Conservation (phyloP, 2,329 filamentous ascomycete genomes). For the Cordyceps fumosorosea region DNA sequence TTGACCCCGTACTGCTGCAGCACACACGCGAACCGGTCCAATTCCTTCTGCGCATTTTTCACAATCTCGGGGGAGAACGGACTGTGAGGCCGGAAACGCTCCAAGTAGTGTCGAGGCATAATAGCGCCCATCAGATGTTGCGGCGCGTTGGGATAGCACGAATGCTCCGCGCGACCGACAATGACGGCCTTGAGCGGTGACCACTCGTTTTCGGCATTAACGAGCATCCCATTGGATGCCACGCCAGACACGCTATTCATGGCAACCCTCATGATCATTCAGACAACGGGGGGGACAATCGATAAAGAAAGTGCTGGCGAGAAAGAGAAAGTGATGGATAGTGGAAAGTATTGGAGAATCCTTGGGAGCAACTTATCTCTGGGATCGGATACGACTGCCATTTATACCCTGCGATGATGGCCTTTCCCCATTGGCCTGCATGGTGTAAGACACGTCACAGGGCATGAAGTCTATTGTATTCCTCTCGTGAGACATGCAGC, state of each 20-base stretch:
- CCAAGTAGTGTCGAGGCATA: constrained; percentile 14
- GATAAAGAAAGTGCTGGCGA: too few relatives aligned
- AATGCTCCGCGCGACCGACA: constrained; percentile 22
- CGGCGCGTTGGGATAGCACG: constrained; percentile 21
- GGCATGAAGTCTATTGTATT: not conserved
- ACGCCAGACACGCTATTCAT: not conserved
- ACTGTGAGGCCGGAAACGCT: constrained; percentile 17
- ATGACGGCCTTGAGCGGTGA: constrained; percentile 22
- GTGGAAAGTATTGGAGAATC: not conserved
- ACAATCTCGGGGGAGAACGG: constrained; percentile 20
- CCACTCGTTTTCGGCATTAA: constrained; percentile 22
- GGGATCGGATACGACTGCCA: not conserved
- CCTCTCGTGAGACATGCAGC: not conserved
- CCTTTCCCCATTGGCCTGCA: not conserved
- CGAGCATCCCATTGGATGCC: not conserved
- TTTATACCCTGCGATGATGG: not conserved
- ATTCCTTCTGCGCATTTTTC: constrained; percentile 18
- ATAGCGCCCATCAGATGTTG: constrained; percentile 18
- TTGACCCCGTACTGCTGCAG: constrained; percentile 18
- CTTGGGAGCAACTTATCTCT: not conserved
- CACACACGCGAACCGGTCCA: constrained; percentile 20
- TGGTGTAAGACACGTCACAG: not conserved
- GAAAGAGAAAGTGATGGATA: too few relatives aligned
- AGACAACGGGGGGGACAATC: not conserved
- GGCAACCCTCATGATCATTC: not conserved